Conservation (phyloP, 179 eudicot genomes). For the Silene noctiflora region DNA sequence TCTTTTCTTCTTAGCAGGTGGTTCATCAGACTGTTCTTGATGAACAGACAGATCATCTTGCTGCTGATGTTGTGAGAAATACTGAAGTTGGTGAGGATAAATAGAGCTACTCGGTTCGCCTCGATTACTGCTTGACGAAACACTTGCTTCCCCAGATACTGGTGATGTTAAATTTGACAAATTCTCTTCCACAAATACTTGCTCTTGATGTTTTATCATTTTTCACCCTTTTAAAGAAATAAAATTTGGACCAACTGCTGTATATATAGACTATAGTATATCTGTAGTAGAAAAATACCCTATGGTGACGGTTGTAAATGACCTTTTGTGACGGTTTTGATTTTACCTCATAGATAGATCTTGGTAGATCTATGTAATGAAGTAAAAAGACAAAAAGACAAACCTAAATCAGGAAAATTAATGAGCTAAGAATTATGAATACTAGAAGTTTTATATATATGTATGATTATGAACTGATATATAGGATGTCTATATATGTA, state of each 20-base stretch:
- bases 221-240: background rate
- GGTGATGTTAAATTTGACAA: slow-evolving; percentile 68
- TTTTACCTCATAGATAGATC: too few relatives aligned
- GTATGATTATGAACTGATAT: too few relatives aligned
- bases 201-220: slow-evolving; percentile 32
- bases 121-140: slow-evolving; percentile 35
- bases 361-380: too few relatives aligned
- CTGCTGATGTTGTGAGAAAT: slow-evolving; percentile 8
- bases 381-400: too few relatives aligned
- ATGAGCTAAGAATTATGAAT: too few relatives aligned
- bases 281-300: too few relatives aligned
- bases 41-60: slow-evolving; percentile 15
- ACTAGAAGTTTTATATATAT: too few relatives aligned
- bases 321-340: too few relatives aligned
- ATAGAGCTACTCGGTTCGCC: slow-evolving; percentile 24
- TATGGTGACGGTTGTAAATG: too few relatives aligned
- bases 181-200: slow-evolving; percentile 41
- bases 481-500: background rate
- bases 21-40: slow-evolving; percentile 16
- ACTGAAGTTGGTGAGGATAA: slow-evolving; percentile 18
- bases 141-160: slow-evolving; percentile 62
- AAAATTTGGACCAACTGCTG: too few relatives aligned
- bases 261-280: too few relatives aligned
- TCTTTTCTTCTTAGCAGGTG: slow-evolving; percentile 57
- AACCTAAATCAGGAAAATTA: too few relatives aligned